Evolutionary conservation across 768 basidiomycete species (phyloP).

Genomic region (Boletellus sp.): DNA sequence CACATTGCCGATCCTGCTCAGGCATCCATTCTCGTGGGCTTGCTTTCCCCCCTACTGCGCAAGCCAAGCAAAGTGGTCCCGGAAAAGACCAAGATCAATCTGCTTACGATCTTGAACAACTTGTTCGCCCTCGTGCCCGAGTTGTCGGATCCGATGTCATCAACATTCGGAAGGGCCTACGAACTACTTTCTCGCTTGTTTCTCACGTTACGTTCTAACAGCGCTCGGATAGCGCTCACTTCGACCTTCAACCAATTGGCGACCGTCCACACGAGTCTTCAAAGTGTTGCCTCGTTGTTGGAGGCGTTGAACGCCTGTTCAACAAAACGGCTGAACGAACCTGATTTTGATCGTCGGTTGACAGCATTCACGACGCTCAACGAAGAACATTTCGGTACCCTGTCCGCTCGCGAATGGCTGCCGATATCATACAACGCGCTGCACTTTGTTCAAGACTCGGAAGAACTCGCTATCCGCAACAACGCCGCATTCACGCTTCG

Average conservation of each 20-base stretch:
- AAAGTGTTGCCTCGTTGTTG: conserved; percentile 50
- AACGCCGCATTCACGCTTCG: conserved; percentile 75
- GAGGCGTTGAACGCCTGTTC: conserved; percentile 84
- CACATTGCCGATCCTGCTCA: conserved; percentile 68
- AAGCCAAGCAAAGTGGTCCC: conserved; percentile 71
- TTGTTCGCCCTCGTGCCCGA: conserved; percentile 67
- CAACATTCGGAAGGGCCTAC: conserved; percentile 51
- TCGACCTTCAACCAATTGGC: conserved; percentile 57
- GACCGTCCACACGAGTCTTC: conserved; percentile 38
- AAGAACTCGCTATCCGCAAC: conserved; percentile 81
- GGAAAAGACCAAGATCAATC: conserved; percentile 82
- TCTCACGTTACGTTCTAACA: conserved; percentile 67
- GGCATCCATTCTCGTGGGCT: conserved; percentile 63
- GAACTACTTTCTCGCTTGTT: conserved; percentile 73
- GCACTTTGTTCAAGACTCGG: conserved; percentile 82
- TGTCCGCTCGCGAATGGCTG: conserved; percentile 67
- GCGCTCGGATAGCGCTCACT: conserved; percentile 66
- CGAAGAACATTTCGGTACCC: conserved; percentile 50
- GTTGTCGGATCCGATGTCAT: conserved; percentile 43
- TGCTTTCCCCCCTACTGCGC: conserved; percentile 79
- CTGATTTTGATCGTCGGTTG: conserved; percentile 87
- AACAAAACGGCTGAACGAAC: conserved; percentile 76
- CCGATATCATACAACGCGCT: conserved; percentile 82
- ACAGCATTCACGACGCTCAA: conserved; percentile 72
- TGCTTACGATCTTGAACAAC: conserved; percentile 67